These are phyloP conservation scores for Lasiosphaeriaceae sp. DNA, from an alignment of 495 filamentous ascomycete genomes.

Conservation along the genomic window DNA sequence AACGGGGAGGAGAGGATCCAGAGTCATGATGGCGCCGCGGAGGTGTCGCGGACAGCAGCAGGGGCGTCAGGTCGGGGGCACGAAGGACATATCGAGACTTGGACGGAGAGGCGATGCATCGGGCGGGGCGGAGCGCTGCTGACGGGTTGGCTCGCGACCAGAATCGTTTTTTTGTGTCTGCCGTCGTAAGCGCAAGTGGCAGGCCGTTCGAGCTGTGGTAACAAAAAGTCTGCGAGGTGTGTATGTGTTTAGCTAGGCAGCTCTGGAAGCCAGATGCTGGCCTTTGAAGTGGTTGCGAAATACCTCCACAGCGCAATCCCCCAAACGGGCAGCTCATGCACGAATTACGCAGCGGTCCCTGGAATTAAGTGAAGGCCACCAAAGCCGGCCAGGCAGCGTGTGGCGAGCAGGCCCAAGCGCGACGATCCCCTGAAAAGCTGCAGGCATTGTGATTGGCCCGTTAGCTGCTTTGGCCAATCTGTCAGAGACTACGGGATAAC, in stretches of 20 bases:
- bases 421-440: neutral
- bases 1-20: constrained; percentile 82
- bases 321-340: no score
- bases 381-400: neutral
- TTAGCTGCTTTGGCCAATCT: no score
- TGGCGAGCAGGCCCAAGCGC: constrained; percentile 8
- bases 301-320: no score
- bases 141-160: neutral
- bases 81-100: constrained; percentile 21
- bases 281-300: no score
- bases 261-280: no score
- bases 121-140: constrained; percentile 1
- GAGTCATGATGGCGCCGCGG: constrained; percentile 63
- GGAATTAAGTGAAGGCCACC: neutral
- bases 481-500: no score
- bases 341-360: neutral
- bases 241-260: no score
- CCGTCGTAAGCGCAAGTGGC: neutral
- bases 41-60: constrained; percentile 2
- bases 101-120: constrained; percentile 2
- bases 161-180: neutral
- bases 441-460: constrained; percentile 10
- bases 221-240: no score
- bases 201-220: neutral
- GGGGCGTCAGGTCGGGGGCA: constrained; percentile 8